Base-by-base conservation (phyloP, 202 grass and related monocot genomes). In the Digitaria exilis region DNA sequence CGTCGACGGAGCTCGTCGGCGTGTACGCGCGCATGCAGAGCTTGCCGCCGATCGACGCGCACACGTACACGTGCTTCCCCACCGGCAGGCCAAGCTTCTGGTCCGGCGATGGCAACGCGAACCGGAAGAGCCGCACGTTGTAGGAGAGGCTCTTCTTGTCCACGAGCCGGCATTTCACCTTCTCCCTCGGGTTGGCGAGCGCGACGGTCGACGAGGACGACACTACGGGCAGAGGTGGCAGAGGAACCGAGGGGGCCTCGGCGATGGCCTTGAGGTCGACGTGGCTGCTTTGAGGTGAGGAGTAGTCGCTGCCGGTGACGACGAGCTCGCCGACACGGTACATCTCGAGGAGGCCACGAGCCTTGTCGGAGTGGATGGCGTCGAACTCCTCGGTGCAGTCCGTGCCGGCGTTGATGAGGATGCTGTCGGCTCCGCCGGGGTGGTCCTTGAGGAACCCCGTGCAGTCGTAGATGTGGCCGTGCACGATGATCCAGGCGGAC, bases 381-480 rank as follows among this genome's bases (percentile, higher is more conserved):
- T 96, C 96, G 80, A 98, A 98, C 81, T 98, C 96, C 85, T 98
- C 93, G 8, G 96, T 92, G 91, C 96, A 98, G 80, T 98, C 96
- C 3, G 65, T 22, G 77, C 96, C 96, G 16, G 96, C 93, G 51
- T 96, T 96, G 91, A 98, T 94, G 80, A 98, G 89, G 80, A 98
- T 96, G 73, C 96, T 98, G 82, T 98, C 93, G 59, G 91, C 85
- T 81, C 96, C 93, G 4, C 96, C 96, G 0, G 93, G 96, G 84
- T 98, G 96, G 41, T 94, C 95, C 76, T 94, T 94, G 62, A 98
- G 59, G 81, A 98, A 98, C 0, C 30, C 31, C 6, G 93, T 96
- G 84, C 91, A 90, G 85, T 98, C 96, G 68, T 98, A 96, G 81
- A 98, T 88, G 73, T 96, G 85, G 16, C 81, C 96, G 60, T 98